Conservation (phyloP, 805 yeast genomes). For the Saccharomycopsis amapae region DNA sequence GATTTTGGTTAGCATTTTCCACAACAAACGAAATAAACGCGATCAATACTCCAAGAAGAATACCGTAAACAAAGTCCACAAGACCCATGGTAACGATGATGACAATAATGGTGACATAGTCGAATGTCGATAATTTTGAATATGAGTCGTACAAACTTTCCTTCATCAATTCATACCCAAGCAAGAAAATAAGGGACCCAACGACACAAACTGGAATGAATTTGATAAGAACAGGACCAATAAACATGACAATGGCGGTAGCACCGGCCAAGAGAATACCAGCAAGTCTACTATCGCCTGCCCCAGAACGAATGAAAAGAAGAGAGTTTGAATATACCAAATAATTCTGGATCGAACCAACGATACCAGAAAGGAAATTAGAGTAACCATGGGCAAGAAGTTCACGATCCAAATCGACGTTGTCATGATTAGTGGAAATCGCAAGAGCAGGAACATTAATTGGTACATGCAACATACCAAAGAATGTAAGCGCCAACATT, state of each 20-base stretch:
- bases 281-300: constrained; percentile 70
- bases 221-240: constrained; percentile 91
- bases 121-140: constrained; percentile 67
- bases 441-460: constrained; percentile 97
- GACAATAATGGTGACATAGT: constrained; percentile 73
- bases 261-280: constrained; percentile 85
- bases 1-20: constrained; percentile 79
- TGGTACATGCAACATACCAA: constrained; percentile 94
- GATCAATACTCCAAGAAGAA: constrained; percentile 78
- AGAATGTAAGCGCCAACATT: constrained; percentile 92
- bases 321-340: constrained; percentile 92
- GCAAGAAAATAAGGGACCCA: constrained; percentile 80
- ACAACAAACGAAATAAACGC: constrained; percentile 96
- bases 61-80: constrained; percentile 91
- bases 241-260: constrained; percentile 71
- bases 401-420: constrained; percentile 84
- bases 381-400: constrained; percentile 92
- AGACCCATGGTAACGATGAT: constrained; percentile 95
- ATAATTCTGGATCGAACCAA: constrained; percentile 90
- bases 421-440: constrained; percentile 72
- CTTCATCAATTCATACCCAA: constrained; percentile 83
- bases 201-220: constrained; percentile 94
- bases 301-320: constrained; percentile 89
- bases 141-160: constrained; percentile 84
- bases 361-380: constrained; percentile 72